Evolutionary conservation across 1,284 basidiomycete genomes (phyloP).

Genomic region (Pseudozyma sp.): DNA sequence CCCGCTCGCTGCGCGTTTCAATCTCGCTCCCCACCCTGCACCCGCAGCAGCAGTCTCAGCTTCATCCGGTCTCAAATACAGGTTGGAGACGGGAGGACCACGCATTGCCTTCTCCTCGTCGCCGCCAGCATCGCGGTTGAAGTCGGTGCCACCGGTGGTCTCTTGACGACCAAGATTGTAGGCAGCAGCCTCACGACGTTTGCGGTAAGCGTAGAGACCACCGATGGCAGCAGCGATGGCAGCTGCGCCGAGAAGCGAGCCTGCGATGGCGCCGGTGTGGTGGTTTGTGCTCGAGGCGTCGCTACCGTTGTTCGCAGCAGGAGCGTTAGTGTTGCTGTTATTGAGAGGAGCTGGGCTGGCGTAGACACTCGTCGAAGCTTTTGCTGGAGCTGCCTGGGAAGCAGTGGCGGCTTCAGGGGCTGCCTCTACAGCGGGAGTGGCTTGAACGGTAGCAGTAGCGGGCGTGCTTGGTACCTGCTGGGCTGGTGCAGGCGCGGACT

Average conservation of each 20-base stretch:
- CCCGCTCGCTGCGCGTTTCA: conserved; percentile 29
- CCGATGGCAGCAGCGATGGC: conserved; percentile 62
- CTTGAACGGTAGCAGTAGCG: conserved; percentile 1
- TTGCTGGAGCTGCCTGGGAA: conserved; percentile 3
- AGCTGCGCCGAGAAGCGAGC: conserved; percentile 61
- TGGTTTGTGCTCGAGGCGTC: conserved; percentile 8
- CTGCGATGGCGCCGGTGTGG: conserved; percentile 56
- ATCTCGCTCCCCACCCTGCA: conserved; percentile 19
- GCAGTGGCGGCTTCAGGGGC: conserved; percentile 31
- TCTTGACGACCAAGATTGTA: conserved; percentile 27
- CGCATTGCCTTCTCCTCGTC: conserved; percentile 25
- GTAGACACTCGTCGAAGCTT: background rate
- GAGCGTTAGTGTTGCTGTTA: background rate
- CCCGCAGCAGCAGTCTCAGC: conserved; percentile 14
- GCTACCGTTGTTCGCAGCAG: background rate
- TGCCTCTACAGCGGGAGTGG: conserved; percentile 1
- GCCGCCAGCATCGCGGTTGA: background rate
- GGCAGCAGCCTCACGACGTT: conserved; percentile 53
- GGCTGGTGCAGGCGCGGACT: background rate
- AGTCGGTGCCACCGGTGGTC: background rate
- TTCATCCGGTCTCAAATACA: conserved; percentile 25
- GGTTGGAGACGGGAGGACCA: conserved; percentile 46
- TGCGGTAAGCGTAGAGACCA: conserved; percentile 63
- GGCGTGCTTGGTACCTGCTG: background rate
- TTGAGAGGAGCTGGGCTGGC: background rate